These are phyloP conservation scores for Chytriomyces sp. DNA, from an alignment of 192 early-diverging fungal species.

Conservation along the genomic window DNA sequence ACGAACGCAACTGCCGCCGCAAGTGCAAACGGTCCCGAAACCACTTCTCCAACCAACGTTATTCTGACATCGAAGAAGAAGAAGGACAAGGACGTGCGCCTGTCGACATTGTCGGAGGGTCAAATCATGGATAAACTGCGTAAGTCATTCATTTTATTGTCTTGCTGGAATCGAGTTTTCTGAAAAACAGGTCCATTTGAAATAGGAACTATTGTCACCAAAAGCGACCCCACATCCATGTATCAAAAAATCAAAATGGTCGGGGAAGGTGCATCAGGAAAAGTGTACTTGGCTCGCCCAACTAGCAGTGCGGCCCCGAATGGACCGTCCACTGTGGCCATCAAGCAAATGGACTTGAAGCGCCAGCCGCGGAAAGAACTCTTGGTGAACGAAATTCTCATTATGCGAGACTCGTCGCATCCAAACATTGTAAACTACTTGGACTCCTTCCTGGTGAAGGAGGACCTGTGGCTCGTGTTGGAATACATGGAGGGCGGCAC, in stretches of 20 bases:
- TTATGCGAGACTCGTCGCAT: constrained; percentile 85
- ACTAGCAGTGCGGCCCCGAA: constrained; percentile 37
- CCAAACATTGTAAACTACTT: constrained; percentile 98
- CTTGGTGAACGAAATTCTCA: constrained; percentile 78
- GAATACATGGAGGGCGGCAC: constrained; percentile 99
- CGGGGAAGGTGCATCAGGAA: constrained; percentile 97
- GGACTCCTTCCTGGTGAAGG: constrained; percentile 86
- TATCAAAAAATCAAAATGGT: constrained; percentile 96
- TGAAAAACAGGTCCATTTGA: too few relatives aligned
- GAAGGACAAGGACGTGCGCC: constrained; percentile 68
- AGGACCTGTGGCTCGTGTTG: constrained; percentile 97
- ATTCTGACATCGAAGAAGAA: constrained; percentile 40
- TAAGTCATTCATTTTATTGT: constrained; percentile 33
- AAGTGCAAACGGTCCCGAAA: not conserved
- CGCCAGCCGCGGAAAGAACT: constrained; percentile 66
- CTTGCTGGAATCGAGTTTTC: not conserved
- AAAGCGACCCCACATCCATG: constrained; percentile 85
- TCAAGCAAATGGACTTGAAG: constrained; percentile 69
- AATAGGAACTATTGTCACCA: constrained; percentile 77
- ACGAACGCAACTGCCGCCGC: not conserved
- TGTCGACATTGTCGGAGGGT: constrained; percentile 87
- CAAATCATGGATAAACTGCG: constrained; percentile 95
- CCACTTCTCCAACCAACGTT: not conserved
- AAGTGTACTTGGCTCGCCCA: constrained; percentile 92
- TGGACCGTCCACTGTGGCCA: constrained; percentile 51